Base-by-base conservation (phyloP, 169 alveolate species). In the Plasmodium adleri region DNA sequence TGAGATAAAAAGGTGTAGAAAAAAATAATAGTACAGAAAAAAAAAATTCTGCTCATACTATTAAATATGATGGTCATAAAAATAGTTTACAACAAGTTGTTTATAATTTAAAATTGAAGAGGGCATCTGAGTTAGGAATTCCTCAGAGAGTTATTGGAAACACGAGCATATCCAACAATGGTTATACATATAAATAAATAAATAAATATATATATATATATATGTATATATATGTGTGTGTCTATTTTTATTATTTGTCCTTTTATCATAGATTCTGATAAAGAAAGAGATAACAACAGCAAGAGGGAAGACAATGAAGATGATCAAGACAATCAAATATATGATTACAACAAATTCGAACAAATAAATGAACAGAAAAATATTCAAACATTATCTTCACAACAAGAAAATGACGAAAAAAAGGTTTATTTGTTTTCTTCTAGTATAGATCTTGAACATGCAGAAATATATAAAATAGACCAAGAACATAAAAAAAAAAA, bases 61-160 rank as follows among this genome's bases (percentile, higher is more conserved):
- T 24, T 22, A 22, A 39, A 10, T 8, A 9, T 15, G 56, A 50
- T 9, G 15, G 63, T 28, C 64, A 45, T 7, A 47, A 66, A 75
- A 63, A 75, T 32, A 75, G 88, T 39, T 59, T 75, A 10, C 73
- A 75, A 15, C 88, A 75, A 75, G 67, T 75, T 9, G 88, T 75
- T 62, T 75, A 75, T 56, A 75, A 75, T 45, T 63, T 75, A 67
- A 75, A 75, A 56, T 49, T 75, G 20, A 75, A 62, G 20, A 62
- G 88, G 5, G 68, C 67, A 62, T 75, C 88, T 32, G 67, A 39
- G 13, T 75, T 43, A 26, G 43, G 49, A 2, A 32, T 9, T 0
- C 73, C 88, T 13, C 28, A 45, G 8, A 47, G 88, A 54, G 60
- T 75, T 60, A 66, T 54, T 15, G 9, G 60, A 52, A 54, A 32